phyloP scores from a whole-genome alignment of 768 basidiomycete genomes.

The Podaxis mareebaensis region DNA sequence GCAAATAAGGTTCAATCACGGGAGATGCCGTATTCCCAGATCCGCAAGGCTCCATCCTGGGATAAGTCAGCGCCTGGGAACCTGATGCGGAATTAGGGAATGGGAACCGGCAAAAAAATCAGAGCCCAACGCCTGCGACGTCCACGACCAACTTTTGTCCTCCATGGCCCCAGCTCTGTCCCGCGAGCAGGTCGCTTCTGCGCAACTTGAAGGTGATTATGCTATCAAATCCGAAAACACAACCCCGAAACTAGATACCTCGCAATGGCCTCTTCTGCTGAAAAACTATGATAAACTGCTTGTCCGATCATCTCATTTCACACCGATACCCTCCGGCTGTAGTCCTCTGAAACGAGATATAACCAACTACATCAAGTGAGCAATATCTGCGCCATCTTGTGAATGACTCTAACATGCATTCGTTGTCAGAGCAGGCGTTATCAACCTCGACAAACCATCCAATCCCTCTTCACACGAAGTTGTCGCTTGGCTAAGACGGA shows the following conservation, averaged over 20 bases:
- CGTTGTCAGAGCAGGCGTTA: conserved; percentile 85
- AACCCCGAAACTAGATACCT: conserved; percentile 85
- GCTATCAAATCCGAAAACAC: conserved; percentile 77
- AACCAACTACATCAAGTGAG: conserved; percentile 83
- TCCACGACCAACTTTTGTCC: conserved; percentile 4
- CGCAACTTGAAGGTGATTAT: conserved; percentile 75
- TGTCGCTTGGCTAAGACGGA: conserved; percentile 98
- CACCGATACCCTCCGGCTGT: conserved; percentile 93
- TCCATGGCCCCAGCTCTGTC: conserved; percentile 54
- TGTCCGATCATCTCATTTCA: conserved; percentile 94
- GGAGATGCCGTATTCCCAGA: conserved; percentile 16
- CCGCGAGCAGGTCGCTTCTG: conserved; percentile 69
- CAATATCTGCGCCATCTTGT: conserved; percentile 8
- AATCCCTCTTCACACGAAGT: conserved; percentile 99
- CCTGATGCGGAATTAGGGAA: not conserved
- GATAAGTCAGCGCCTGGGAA: conserved; percentile 10
- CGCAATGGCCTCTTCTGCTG: conserved; percentile 94
- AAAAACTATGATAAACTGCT: conserved; percentile 99
- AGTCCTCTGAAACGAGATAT: conserved; percentile 96
- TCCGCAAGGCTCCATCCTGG: not conserved
- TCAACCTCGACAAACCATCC: conserved; percentile 97
- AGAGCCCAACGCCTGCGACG: not conserved
- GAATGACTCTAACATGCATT: conserved; percentile 12
- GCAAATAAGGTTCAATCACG: conserved; percentile 34
- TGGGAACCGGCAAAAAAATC: conserved; percentile 3